Conservation (phyloP, 306 rosid genomes). For the Cucumis hystrix region DNA sequence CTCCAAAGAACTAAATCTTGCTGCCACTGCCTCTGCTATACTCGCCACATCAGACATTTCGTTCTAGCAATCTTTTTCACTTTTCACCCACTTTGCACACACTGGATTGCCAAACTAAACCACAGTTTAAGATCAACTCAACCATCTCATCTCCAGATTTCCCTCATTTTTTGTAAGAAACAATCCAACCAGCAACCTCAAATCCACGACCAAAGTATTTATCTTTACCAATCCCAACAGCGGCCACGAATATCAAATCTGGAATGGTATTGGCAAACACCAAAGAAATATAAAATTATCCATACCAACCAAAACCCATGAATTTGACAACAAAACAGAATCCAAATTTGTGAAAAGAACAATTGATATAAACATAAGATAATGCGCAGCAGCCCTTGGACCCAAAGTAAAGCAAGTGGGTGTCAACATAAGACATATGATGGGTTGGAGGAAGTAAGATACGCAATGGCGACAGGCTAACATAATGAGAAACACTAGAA, state of each 20-base stretch:
- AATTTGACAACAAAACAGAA: conserved; percentile 7
- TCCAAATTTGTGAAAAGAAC: background rate
- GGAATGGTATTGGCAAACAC: conserved; percentile 17
- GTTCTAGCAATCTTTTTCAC: conserved; percentile 16
- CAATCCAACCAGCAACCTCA: conserved; percentile 18
- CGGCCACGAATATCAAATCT: conserved; percentile 19
- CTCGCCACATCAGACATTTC: conserved; percentile 73
- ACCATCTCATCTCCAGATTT: conserved; percentile 16
- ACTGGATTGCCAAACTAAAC: conserved; percentile 23
- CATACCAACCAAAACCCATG: conserved; percentile 15
- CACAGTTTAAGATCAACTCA: conserved; percentile 1
- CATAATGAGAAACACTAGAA: conserved; percentile 12
- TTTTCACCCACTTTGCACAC: conserved; percentile 17
- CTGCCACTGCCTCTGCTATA: conserved; percentile 66
- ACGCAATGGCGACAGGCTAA: conserved; percentile 47
- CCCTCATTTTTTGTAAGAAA: conserved; percentile 16
- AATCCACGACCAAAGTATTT: conserved; percentile 6
- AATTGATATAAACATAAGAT: background rate
- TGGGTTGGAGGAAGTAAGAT: conserved; percentile 37
- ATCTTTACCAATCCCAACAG: conserved; percentile 7
- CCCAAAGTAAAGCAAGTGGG: conserved; percentile 47
- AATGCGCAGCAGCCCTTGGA: conserved; percentile 45
- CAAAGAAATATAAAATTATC: conserved; percentile 4
- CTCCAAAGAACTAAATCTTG: conserved; percentile 75
- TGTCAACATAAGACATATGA: conserved; percentile 3